Evolutionary conservation across 306 rosid species (phyloP).

Genomic region (Acmispon strigosus): DNA sequence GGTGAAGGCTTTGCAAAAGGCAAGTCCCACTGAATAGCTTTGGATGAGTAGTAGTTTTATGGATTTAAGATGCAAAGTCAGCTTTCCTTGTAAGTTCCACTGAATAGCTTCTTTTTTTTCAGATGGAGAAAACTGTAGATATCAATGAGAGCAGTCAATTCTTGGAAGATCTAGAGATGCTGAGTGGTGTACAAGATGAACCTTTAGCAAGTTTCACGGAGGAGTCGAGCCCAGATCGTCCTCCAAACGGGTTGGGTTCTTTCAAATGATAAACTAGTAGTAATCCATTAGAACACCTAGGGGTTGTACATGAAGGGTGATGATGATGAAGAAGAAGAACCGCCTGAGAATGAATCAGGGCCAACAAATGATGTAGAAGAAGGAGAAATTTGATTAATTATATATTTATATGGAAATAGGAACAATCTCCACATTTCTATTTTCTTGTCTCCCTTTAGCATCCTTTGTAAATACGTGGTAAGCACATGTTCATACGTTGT

Average conservation of each 20-base stretch:
- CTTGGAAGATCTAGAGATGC: slow-evolving; percentile 67
- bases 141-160: slow-evolving; percentile 61
- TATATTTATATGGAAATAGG: no score
- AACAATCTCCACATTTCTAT: no score
- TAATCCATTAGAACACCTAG: slow-evolving; percentile 56
- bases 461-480: no score
- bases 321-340: slow-evolving; percentile 60
- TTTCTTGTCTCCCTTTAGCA: no score
- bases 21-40: background rate
- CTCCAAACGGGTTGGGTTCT: slow-evolving; percentile 38
- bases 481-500: no score
- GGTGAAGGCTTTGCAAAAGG: slow-evolving; percentile 72
- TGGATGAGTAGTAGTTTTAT: background rate
- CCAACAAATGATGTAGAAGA: slow-evolving; percentile 52
- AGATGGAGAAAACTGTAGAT: slow-evolving; percentile 77
- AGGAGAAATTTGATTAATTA: slow-evolving; percentile 52
- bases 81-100: background rate
- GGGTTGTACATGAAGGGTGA: slow-evolving; percentile 71
- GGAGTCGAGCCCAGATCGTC: slow-evolving; percentile 41
- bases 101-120: background rate
- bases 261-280: slow-evolving; percentile 39
- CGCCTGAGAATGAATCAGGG: slow-evolving; percentile 16
- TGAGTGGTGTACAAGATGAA: slow-evolving; percentile 40
- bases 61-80: background rate
- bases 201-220: slow-evolving; percentile 37